phyloP scores from a whole-genome alignment of 371 early-diverging fungal species.

The Apophysomyces variabilis region DNA sequence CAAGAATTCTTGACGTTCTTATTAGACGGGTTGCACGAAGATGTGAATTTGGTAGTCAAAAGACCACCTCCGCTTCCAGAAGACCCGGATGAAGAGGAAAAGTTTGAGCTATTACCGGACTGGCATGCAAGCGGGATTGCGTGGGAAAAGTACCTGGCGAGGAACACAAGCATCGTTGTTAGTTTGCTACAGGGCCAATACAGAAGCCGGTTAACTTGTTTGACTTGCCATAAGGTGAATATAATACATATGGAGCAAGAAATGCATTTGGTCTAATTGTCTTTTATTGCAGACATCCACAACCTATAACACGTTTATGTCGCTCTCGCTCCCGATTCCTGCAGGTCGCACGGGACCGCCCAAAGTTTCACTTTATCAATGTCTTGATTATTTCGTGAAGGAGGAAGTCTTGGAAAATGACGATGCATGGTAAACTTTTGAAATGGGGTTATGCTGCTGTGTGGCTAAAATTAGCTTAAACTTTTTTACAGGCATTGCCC shows the following conservation, averaged over 20 bases:
- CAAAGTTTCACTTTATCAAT: constrained; percentile 70
- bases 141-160: constrained; percentile 79
- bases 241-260: not conserved
- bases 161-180: constrained; percentile 91
- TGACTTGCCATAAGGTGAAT: constrained; percentile 73
- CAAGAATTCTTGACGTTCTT: constrained; percentile 78
- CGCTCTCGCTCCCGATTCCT: constrained; percentile 92
- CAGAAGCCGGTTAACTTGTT: constrained; percentile 79
- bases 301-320: constrained; percentile 92
- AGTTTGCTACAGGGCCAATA: constrained; percentile 91
- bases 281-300: constrained; percentile 69
- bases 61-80: constrained; percentile 33
- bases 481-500: constrained; percentile 71
- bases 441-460: not conserved
- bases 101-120: constrained; percentile 50
- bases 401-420: constrained; percentile 87
- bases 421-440: constrained; percentile 71
- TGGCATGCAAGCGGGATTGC: constrained; percentile 66
- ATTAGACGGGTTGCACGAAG: constrained; percentile 81
- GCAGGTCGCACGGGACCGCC: constrained; percentile 32
- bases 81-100: constrained; percentile 43
- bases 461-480: not conserved
- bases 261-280: not conserved
- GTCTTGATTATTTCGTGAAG: constrained; percentile 84
- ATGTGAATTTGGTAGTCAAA: constrained; percentile 55